Evolutionary conservation across 2,329 filamentous ascomycete genomes (phyloP).

Genomic region (Cladosporium sp.): DNA sequence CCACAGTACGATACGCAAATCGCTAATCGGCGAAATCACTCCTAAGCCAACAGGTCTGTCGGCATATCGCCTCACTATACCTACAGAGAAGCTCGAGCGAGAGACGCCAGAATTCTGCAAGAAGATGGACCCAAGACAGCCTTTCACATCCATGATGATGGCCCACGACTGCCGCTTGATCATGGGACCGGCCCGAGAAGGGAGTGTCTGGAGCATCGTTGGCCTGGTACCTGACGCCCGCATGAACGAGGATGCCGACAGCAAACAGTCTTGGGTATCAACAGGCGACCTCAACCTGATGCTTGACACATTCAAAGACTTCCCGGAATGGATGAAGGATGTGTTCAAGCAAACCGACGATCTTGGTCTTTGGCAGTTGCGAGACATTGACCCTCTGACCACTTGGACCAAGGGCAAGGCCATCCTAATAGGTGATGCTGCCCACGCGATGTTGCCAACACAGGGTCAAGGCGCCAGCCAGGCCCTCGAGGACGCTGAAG

Average conservation of each 20-base stretch:
- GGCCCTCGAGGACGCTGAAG: slow-evolving; percentile 47
- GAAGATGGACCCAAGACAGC: slow-evolving; percentile 39
- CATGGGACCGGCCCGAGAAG: slow-evolving; percentile 50
- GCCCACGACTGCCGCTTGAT: slow-evolving; percentile 44
- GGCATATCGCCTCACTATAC: slow-evolving; percentile 44
- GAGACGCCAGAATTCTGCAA: slow-evolving; percentile 28
- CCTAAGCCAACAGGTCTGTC: slow-evolving; percentile 42
- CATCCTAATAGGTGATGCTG: slow-evolving; percentile 42
- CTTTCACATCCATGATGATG: slow-evolving; percentile 51
- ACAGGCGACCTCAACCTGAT: slow-evolving; percentile 42
- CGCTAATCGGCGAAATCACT: slow-evolving; percentile 29
- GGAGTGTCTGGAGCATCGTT: slow-evolving; percentile 45
- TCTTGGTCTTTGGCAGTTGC: slow-evolving; percentile 50
- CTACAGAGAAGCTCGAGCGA: slow-evolving; percentile 29
- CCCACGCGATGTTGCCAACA: slow-evolving; percentile 46
- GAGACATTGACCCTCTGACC: slow-evolving; percentile 47
- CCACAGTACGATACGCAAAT: slow-evolving; percentile 30
- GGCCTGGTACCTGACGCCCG: slow-evolving; percentile 49
- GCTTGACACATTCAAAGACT: slow-evolving; percentile 45
- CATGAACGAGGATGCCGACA: slow-evolving; percentile 43
- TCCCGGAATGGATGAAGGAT: slow-evolving; percentile 45
- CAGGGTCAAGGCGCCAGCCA: slow-evolving; percentile 49
- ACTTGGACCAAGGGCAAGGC: slow-evolving; percentile 39
- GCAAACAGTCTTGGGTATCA: slow-evolving; percentile 45
- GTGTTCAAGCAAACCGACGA: slow-evolving; percentile 39